Percentiles rank a stretch among this genome's conserved stretches.
These are phyloP conservation scores for Circinella minor DNA, from an alignment of 371 early-diverging fungal genomes.

Conservation along the genomic window DNA sequence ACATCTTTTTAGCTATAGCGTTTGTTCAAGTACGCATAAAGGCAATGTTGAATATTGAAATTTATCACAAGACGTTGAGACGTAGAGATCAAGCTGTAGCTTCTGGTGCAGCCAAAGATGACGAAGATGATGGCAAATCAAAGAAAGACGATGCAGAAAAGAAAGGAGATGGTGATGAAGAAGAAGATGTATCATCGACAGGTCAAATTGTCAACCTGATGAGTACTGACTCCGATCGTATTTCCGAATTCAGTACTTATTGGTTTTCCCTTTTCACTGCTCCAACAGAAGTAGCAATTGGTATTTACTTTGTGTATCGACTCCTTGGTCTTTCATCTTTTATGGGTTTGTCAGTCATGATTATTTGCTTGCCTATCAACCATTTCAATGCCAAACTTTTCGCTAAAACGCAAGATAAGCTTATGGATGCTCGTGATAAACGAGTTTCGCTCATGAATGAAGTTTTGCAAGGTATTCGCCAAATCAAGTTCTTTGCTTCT, in stretches of 20 bases:
- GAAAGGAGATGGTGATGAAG: conserved; percentile 18
- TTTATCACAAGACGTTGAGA: conserved; percentile 62
- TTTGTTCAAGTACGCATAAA: conserved; percentile 52
- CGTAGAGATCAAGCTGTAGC: conserved; percentile 44
- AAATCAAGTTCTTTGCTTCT: conserved; percentile 86
- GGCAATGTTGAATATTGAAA: conserved; percentile 58
- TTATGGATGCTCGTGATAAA: conserved; percentile 67
- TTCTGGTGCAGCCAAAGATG: conserved; percentile 17
- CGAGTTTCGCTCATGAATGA: conserved; percentile 71
- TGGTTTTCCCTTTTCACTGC: conserved; percentile 56
- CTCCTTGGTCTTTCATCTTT: conserved; percentile 72
- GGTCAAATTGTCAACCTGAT: conserved; percentile 88
- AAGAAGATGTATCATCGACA: conserved; percentile 43
- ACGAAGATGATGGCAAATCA: background rate
- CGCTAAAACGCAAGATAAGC: conserved; percentile 50
- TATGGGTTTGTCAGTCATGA: conserved; percentile 65
- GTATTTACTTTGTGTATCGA: conserved; percentile 64
- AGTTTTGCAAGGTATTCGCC: conserved; percentile 72
- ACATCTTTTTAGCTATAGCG: conserved; percentile 24
- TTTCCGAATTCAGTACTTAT: conserved; percentile 61
- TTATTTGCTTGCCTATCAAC: conserved; percentile 56
- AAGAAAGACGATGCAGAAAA: background rate
- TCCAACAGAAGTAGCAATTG: conserved; percentile 63
- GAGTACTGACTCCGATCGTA: conserved; percentile 80
- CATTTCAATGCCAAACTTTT: conserved; percentile 58